A percentile compares a stretch with the other conserved stretches of the same genome.
Evolutionary conservation across 768 basidiomycete species (phyloP).

Genomic region (Epithele typhae): DNA sequence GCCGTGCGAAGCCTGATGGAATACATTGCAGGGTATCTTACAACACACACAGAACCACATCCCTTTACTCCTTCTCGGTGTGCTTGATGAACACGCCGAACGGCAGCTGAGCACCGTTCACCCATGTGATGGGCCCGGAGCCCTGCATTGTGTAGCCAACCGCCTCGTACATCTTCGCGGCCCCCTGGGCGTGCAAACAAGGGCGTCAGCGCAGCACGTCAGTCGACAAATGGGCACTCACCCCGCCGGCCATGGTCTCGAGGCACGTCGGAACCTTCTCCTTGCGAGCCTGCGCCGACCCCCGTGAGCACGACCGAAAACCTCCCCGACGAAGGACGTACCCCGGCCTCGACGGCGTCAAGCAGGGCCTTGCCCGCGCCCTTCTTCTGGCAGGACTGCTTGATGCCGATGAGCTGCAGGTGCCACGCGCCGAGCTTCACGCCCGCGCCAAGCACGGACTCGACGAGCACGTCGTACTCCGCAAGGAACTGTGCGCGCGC

Average conservation of each 20-base stretch:
- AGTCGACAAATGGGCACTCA: not conserved
- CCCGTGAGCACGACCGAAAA: not conserved
- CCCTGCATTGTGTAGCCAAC: not conserved
- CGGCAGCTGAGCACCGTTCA: not conserved
- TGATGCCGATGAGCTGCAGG: not conserved
- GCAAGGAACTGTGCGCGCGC: not conserved
- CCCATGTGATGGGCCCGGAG: not conserved
- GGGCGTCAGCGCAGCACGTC: not conserved
- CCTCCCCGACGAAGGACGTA: too few relatives aligned
- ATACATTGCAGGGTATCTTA: too few relatives aligned
- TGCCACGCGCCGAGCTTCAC: constrained; percentile 1
- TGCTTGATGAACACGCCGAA: not conserved
- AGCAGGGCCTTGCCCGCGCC: not conserved
- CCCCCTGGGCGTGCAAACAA: too few relatives aligned
- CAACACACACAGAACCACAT: too few relatives aligned
- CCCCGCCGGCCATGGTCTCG: not conserved
- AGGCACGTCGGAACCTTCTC: not conserved
- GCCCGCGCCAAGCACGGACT: not conserved
- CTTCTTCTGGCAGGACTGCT: not conserved
- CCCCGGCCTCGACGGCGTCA: not conserved
- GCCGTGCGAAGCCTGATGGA: too few relatives aligned
- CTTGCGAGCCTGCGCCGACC: not conserved
- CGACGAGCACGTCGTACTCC: not conserved
- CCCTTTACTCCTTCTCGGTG: not conserved
- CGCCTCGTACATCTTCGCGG: not conserved